Conservation (phyloP, 2,329 filamentous ascomycete genomes). For the Botrytis paeoniae region DNA sequence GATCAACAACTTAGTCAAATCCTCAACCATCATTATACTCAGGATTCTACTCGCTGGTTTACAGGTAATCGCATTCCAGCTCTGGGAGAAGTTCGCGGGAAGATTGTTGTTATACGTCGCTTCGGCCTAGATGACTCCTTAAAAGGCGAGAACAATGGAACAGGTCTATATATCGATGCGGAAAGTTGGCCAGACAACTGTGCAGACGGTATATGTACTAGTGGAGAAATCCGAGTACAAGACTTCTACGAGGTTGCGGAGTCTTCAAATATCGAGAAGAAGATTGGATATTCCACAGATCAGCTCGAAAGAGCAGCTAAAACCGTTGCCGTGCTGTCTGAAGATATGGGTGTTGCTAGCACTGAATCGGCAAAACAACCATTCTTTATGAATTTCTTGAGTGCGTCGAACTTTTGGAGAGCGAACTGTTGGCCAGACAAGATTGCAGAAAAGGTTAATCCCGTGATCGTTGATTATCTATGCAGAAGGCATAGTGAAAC, state of each 20-base stretch:
- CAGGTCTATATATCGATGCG: constrained; percentile 59
- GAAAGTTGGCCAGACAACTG: constrained; percentile 85
- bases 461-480: constrained; percentile 63
- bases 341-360: constrained; percentile 35
- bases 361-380: constrained; percentile 44
- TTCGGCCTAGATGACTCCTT: constrained; percentile 64
- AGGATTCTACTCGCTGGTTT: constrained; percentile 66
- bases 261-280: constrained; percentile 71
- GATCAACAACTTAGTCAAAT: constrained; percentile 76
- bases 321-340: constrained; percentile 47
- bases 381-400: constrained; percentile 87
- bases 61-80: constrained; percentile 72
- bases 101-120: constrained; percentile 79
- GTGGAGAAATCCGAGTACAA: constrained; percentile 78
- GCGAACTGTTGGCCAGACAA: constrained; percentile 88
- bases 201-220: constrained; percentile 65
- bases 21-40: constrained; percentile 69
- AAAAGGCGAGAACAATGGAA: constrained; percentile 47
- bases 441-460: constrained; percentile 85
- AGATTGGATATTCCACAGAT: constrained; percentile 69
- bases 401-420: constrained; percentile 92
- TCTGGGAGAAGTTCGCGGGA: constrained; percentile 75
- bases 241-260: constrained; percentile 90
- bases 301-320: constrained; percentile 73
- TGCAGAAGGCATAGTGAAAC: constrained; percentile 52